Base-by-base conservation (phyloP, 2,329 filamentous ascomycete genomes). In the Beauveria varroae region DNA sequence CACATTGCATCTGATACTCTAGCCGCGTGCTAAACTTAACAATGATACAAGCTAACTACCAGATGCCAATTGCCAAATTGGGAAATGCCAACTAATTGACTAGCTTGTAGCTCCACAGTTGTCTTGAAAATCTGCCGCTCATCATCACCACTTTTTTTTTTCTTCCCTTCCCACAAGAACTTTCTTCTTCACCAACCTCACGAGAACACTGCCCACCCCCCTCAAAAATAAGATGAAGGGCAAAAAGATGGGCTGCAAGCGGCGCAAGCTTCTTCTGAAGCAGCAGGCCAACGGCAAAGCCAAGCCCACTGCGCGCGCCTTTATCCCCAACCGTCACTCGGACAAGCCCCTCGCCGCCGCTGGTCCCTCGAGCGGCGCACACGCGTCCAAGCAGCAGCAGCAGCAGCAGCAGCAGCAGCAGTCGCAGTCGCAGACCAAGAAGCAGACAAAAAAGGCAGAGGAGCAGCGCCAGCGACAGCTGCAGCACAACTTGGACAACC, bases 401-500 rank as follows among this genome's bases (percentile, higher is more conserved):
- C n/a, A 24, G 37, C 52, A n/a, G 28, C 10, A 24, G 12, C 30
- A 44, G 46, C 26, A 28, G 49, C 14, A 18, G 37, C 52, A n/a
- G 20, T 12, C 18, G 30, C 51, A 43, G 34, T 24, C 8, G 5
- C 26, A 34, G 5, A 28, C 26, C 14, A 24, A 51, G 44, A 50
- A 51, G 37, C 8, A n/a, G 20, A 5, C 16, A 61, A 58, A 62
- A 37, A 67, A 68, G 64, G n/a, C 55, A 9, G n/a, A 57, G 28
- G 44, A 58, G 22, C 57, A 65, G 60, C 56, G 63, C 49, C 51
- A 60, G 46, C 46, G 56, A 26, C 64, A 65, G 54, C 61, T 67
- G 40, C 67, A 71, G 49, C 64, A 65, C 7, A 68, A 71, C 57
- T 70, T 74, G 58, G 67, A 69, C 16, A 43, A 57, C 10, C 85